Percentiles rank a stretch among this genome's conserved stretches.
Evolutionary conservation across 208 protist species (phyloP).

Genomic region (Trypanosomatidae sp.): DNA sequence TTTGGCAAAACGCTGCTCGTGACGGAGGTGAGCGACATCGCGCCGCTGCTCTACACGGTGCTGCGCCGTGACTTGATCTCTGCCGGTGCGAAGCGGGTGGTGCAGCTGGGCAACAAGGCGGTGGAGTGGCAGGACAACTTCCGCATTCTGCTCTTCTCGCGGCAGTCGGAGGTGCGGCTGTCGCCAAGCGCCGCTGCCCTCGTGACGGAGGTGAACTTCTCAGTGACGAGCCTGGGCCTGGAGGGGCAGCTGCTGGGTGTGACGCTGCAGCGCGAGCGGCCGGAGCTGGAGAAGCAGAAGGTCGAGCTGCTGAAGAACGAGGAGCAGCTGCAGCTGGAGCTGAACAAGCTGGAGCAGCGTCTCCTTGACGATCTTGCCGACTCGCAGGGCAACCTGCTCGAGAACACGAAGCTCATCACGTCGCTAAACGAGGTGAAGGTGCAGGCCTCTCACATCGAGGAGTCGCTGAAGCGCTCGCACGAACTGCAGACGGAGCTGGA

Average conservation of each 20-base stretch:
- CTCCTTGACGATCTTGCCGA: conserved; percentile 93
- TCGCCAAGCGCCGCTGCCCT: conserved; percentile 89
- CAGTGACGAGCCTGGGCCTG: conserved; percentile 94
- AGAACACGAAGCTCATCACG: conserved; percentile 94
- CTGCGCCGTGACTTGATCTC: conserved; percentile 93
- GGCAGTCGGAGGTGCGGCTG: conserved; percentile 89
- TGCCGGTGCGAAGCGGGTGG: conserved; percentile 88
- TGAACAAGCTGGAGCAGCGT: conserved; percentile 92
- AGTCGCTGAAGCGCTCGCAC: conserved; percentile 83
- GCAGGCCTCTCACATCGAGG: conserved; percentile 82
- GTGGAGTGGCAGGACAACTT: conserved; percentile 98
- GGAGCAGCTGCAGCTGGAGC: conserved; percentile 94
- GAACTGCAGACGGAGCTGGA: conserved; percentile 92
- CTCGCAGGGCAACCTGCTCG: conserved; percentile 94
- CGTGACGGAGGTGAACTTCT: conserved; percentile 96
- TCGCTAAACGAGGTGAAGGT: conserved; percentile 95
- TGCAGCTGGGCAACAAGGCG: conserved; percentile 96
- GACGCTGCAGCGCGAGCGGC: conserved; percentile 96
- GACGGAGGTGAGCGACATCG: conserved; percentile 94
- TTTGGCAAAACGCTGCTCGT: conserved; percentile 98
- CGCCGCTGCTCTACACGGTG: conserved; percentile 94
- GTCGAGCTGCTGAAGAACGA: conserved; percentile 93
- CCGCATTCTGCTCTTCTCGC: conserved; percentile 93
- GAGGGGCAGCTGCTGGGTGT: conserved; percentile 96
- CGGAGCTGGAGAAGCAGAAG: conserved; percentile 95